These are phyloP conservation scores for Emericellopsis atlantica DNA, from an alignment of 2,329 filamentous ascomycete species.

Conservation along the genomic window DNA sequence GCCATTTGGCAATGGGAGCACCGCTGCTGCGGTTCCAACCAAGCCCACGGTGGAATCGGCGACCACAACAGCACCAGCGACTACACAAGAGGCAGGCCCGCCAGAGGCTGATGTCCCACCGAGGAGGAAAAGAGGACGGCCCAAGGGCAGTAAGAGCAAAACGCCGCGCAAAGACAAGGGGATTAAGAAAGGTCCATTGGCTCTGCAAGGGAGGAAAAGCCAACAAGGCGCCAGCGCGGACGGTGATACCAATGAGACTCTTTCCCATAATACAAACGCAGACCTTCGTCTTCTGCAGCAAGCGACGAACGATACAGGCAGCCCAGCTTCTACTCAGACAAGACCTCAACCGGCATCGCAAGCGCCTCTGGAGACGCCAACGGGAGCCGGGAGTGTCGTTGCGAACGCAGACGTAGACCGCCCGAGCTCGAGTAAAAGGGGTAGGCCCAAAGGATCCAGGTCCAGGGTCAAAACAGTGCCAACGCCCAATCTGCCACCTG, in stretches of 20 bases:
- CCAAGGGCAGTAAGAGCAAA: conserved; percentile 37
- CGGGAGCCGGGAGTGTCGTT: too few species aligned
- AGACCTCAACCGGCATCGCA: neutral
- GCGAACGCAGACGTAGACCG: too few species aligned
- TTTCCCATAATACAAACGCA: neutral
- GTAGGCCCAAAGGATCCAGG: conserved; percentile 33
- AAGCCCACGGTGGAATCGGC: neutral
- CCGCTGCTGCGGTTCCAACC: too few species aligned
- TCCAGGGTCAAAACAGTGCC: conserved; percentile 20
- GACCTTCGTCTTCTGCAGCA: neutral
- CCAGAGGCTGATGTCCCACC: conserved; percentile 5
- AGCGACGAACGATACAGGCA: too few species aligned
- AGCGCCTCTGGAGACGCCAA: too few species aligned
- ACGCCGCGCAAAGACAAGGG: conserved; percentile 34
- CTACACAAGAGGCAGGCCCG: conserved; percentile 2
- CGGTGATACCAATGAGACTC: neutral
- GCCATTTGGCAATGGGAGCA: too few species aligned
- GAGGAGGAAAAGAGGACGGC: conserved; percentile 37
- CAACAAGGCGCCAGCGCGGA: neutral
- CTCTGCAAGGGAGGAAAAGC: too few species aligned
- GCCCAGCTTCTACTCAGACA: neutral
- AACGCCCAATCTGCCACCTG: neutral
- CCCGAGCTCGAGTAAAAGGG: conserved; percentile 14
- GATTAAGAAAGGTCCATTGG: conserved; percentile 24
- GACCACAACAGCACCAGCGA: neutral